A percentile compares a stretch with the other conserved stretches of the same genome.
Evolutionary conservation across 495 filamentous ascomycete genomes (phyloP).

Genomic region (Pyronema domesticum): DNA sequence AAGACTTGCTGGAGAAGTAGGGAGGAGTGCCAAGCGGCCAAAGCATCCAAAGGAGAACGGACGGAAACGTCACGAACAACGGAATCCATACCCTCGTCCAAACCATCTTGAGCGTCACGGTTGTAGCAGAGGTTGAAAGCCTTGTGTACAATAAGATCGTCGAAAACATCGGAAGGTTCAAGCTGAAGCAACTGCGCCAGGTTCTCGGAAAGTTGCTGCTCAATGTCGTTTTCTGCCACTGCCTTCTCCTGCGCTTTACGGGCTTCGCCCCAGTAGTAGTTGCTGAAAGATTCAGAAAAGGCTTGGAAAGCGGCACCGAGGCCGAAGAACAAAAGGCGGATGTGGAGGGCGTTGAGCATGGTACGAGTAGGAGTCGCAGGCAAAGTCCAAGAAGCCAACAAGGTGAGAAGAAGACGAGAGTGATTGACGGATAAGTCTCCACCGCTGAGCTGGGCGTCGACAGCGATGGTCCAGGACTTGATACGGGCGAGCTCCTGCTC

Average conservation of each 20-base stretch:
- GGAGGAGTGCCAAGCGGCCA: slow-evolving; percentile 81
- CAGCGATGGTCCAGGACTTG: slow-evolving; percentile 86
- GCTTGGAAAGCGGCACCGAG: slow-evolving; percentile 44
- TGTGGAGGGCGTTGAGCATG: slow-evolving; percentile 85
- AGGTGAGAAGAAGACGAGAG: slow-evolving; percentile 66
- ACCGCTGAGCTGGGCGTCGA: slow-evolving; percentile 88
- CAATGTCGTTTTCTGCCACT: slow-evolving; percentile 28
- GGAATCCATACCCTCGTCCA: slow-evolving; percentile 57
- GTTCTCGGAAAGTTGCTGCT: slow-evolving; percentile 57
- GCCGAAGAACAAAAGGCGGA: slow-evolving; percentile 72
- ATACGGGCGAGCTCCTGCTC: slow-evolving; percentile 74
- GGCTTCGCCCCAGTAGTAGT: slow-evolving; percentile 66
- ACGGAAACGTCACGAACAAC: slow-evolving; percentile 79
- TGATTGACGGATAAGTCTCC: slow-evolving; percentile 81
- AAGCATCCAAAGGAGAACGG: slow-evolving; percentile 69
- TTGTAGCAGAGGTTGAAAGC: slow-evolving; percentile 90
- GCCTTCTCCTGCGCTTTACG: slow-evolving; percentile 40
- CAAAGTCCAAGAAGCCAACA: slow-evolving; percentile 75
- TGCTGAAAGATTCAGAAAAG: slow-evolving; percentile 48
- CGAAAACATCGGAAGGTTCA: slow-evolving; percentile 64
- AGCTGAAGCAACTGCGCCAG: slow-evolving; percentile 53
- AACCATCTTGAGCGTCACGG: slow-evolving; percentile 40
- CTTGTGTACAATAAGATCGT: slow-evolving; percentile 57
- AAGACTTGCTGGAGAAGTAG: slow-evolving; percentile 56
- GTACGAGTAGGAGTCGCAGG: slow-evolving; percentile 67